Conservation (phyloP, 2,329 filamentous ascomycete species). For the Scorias spongiosa region DNA sequence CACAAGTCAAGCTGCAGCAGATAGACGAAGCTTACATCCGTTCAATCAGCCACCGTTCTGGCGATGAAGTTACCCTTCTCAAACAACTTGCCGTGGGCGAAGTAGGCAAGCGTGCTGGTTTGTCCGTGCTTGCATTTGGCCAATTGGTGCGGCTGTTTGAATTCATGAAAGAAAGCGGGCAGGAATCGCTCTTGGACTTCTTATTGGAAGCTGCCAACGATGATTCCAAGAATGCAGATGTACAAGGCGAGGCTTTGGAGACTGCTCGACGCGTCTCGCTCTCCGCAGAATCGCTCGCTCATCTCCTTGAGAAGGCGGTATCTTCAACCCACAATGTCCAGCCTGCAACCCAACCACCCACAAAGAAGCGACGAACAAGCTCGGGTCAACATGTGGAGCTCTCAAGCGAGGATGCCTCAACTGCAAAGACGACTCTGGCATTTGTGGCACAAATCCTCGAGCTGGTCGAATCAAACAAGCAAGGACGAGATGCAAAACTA, state of each 20-base stretch:
- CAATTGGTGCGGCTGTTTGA: conserved; percentile 60
- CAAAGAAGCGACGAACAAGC: conserved; percentile 68
- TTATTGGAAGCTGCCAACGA: conserved; percentile 48
- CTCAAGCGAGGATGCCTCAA: conserved; percentile 48
- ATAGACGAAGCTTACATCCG: conserved; percentile 39
- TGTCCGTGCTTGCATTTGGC: conserved; percentile 51
- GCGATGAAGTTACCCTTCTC: conserved; percentile 41
- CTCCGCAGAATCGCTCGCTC: conserved; percentile 54
- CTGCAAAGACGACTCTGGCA: conserved; percentile 57
- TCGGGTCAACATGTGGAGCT: conserved; percentile 49
- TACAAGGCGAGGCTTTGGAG: conserved; percentile 47
- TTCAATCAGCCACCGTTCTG: conserved; percentile 40
- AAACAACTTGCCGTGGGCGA: conserved; percentile 34
- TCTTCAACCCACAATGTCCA: neutral
- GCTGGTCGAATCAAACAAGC: conserved; percentile 66
- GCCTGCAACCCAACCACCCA: conserved; percentile 27
- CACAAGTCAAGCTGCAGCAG: conserved; percentile 16
- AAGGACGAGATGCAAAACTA: conserved; percentile 60
- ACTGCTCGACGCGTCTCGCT: conserved; percentile 60
- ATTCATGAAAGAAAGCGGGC: conserved; percentile 49
- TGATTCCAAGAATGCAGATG: conserved; percentile 19
- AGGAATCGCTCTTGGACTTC: conserved; percentile 43
- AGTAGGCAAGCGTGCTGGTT: conserved; percentile 25
- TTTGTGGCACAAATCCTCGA: conserved; percentile 54
- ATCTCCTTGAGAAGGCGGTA: conserved; percentile 47